Evolutionary conservation across 805 yeast species (phyloP), one percentile per base, ranked within the genome.

Genomic region (Metschnikowia proteae): DNA sequence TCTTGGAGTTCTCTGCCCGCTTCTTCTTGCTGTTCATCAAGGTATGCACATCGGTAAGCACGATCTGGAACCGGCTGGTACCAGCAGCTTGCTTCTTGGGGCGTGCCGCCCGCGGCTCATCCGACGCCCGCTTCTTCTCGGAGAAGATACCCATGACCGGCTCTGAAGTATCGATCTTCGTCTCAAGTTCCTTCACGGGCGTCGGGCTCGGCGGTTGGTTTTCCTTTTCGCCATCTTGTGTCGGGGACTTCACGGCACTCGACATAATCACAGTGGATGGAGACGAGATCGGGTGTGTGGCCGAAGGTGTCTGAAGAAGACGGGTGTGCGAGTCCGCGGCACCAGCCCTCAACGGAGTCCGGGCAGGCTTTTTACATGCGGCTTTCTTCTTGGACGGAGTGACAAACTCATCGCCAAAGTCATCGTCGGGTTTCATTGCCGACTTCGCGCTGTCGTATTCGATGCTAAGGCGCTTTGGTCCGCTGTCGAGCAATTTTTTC

Each of bases 181-280:
- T 37, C 7, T 33, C 45, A 6, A 36, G 32, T 26, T 59, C 62
- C 51, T 68, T 65, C 32, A 58, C 59, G 1, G 76, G 76, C 1
- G 76, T 71, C 11, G 75, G 75, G 43, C 70, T 67, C n/a, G 66
- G 64, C 10, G 71, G 70, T 6, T 26, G 49, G 13, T 38, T 38
- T 9, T 29, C 36, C 35, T 51, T 51, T 23, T 7, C 40, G 9
- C 43, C 51, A 17, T 45, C 37, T 9, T 44, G 28, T n/a, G 60
- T 42, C 3, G 59, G 59, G n/a, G 54, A 47, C 33, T 60, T 62
- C 3, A 51, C 49, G 1, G 65, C 66, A 50, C 71, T 67, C 1
- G 70, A 62, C 60, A 72, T 60, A 4, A 73, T 66, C 8, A 71
- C 75, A 1, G 78, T 73, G 2, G 75, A 68, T 0, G 78, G 78